Evolutionary conservation across 176 grass and related monocot genomes (phyloP), one percentile per base, ranked within the genome.

Genomic region (Eragrostis curvula): DNA sequence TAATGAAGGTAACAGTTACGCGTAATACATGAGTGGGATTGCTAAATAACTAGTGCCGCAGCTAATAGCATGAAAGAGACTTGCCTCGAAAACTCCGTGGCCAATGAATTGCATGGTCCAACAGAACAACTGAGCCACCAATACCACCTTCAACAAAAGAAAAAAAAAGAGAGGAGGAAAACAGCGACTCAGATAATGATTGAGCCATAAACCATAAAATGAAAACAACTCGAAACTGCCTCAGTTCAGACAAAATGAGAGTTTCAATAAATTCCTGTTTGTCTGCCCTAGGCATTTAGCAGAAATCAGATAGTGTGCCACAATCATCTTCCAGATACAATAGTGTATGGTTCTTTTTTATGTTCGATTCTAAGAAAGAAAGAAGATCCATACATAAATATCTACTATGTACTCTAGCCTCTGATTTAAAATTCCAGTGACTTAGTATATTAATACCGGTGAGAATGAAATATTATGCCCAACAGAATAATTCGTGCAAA

Each of bases 1-100:
- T 32, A 50, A 50, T 71, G 60, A 70, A 62, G 17, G 14, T 27
- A 84, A 59, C 9, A 42, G 68, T 85, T 62, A 77, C 1, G 36
- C 1, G 27, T 49, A 84, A 51, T 77, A 24, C 16, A 11, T 74
- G 10, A 40, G 52, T 50, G n/a, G 45, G 39, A 70, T 8, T 46
- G 39, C 28, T 56, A 56, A 68, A 74, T 67, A 69, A 7, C 7
- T 82, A 49, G 66, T 27, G 72, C 15, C 25, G 32, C 61, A 64
- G 47, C 7, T 52, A 69, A 36, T 53, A 66, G 43, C 52, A 28
- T 60, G 53, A 63, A 21, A 69, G 32, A 78, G 51, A 75, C 83
- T 88, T 88, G 78, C 93, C 93, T 98, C 96, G 45, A 98, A 98
- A 67, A 98, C 74, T 70, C 96, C 96, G 42, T 98, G 96, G n/a